Base-by-base conservation (phyloP, 768 basidiomycete species). In the Imleria badia region DNA sequence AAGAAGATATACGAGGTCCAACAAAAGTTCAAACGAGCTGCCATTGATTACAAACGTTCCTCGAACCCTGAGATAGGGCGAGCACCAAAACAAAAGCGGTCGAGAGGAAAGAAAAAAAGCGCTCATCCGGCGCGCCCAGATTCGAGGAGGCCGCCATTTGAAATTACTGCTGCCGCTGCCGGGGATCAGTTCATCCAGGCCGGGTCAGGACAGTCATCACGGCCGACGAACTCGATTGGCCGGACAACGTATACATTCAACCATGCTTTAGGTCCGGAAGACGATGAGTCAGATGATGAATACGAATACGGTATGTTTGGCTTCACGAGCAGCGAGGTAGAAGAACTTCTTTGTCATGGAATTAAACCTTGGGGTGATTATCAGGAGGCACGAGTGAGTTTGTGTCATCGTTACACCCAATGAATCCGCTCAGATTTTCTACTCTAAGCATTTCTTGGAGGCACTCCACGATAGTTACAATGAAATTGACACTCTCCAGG, bases 311-410 rank as follows among this genome's bases (percentile, higher is more conserved):
- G 41, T 20, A 42, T 48, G 35, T 49, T 35, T 35, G 51, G 52
- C 12, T 75, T 74, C 61, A 72, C 72, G 17, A 59, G 71, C 6
- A 67, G 66, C 38, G 66, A 75, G 17, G 48, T 69, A 44, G 58
- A 70, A 19, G 76, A 76, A 46, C 62, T 76, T 15, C 30, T 71
- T 6, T 65, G 52, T 34, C 69, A 77, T 29, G 76, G 75, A 3
- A 72, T 77, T 19, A 77, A 75, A 51, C 75, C 76, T 7, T 76
- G 76, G 74, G 76, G 75, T 15, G 48, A 50, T 34, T 1, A 11
- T 12, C 66, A 72, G 1, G 73, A 75, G 51, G 73, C 74, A 38
- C 56, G 59, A 52, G 75, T 76, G 57, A 44, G 72, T 62, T 23
- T 4, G 7, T 15, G n/a, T 31, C 5, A 6, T 50, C 2, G 19